A percentile compares a stretch with the other conserved stretches of the same genome.
phyloP scores from a whole-genome alignment of 768 basidiomycete genomes.

The Leccinum subgranulosum region DNA sequence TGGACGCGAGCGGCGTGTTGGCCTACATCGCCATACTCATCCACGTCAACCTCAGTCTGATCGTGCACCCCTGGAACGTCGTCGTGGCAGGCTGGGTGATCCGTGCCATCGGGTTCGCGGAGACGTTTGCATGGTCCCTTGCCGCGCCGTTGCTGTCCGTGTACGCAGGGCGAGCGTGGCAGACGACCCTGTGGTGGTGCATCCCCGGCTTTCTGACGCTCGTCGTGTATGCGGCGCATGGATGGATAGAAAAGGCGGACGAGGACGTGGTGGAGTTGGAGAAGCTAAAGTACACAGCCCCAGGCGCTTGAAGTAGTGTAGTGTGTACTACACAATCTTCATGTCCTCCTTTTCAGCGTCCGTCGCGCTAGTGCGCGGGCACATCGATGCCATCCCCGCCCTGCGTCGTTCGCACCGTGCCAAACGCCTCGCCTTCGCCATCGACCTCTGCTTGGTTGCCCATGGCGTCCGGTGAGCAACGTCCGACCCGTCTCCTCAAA shows the following conservation, averaged over 20 bases:
- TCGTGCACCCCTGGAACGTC: conserved; percentile 37
- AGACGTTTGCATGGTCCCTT: conserved; percentile 39
- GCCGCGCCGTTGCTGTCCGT: conserved; percentile 49
- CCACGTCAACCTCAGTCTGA: conserved; percentile 47
- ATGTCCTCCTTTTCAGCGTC: conserved; percentile 13
- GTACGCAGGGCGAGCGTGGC: conserved; percentile 49
- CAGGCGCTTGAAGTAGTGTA: conserved; percentile 42
- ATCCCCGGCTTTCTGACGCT: conserved; percentile 41
- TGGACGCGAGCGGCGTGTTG: conserved; percentile 46
- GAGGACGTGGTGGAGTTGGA: conserved; percentile 50
- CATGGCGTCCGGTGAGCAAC: conserved; percentile 39
- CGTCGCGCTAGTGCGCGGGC: conserved; percentile 17
- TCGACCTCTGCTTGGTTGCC: conserved; percentile 42
- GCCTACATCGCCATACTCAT: conserved; percentile 47
- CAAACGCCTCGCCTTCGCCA: conserved; percentile 31
- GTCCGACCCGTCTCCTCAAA: neutral
- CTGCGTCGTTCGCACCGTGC: conserved; percentile 7
- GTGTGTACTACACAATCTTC: neutral
- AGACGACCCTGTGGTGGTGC: conserved; percentile 53
- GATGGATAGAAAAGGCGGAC: conserved; percentile 43
- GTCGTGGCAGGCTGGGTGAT: conserved; percentile 24
- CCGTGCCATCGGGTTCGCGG: conserved; percentile 31
- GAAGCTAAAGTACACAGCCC: conserved; percentile 50
- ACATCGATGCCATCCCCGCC: conserved; percentile 3
- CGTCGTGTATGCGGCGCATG: conserved; percentile 44